A percentile compares a stretch with the other conserved stretches of the same genome.
These are phyloP conservation scores for Spathaspora arborariae DNA, from an alignment of 805 yeast species.

Conservation along the genomic window DNA sequence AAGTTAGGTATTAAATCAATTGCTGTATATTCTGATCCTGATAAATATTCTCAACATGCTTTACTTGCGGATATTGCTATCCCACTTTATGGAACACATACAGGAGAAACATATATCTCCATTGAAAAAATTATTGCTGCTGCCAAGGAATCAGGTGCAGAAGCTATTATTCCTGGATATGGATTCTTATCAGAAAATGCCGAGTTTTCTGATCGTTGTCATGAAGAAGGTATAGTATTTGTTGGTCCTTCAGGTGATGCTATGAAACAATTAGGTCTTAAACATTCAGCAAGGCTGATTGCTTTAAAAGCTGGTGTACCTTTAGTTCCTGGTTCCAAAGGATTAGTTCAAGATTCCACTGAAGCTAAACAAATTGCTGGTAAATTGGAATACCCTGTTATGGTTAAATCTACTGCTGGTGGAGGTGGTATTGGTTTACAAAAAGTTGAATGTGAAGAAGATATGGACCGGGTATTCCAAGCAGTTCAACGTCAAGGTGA, in stretches of 20 bases:
- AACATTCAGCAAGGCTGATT: conserved; percentile 94
- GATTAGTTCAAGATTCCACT: conserved; percentile 61
- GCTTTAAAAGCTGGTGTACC: conserved; percentile 93
- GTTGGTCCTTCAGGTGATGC: conserved; percentile 98
- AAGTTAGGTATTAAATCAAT: conserved; percentile 73
- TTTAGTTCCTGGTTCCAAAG: conserved; percentile 89
- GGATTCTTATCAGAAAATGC: conserved; percentile 97
- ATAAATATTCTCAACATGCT: conserved; percentile 85
- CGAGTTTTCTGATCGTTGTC: conserved; percentile 88
- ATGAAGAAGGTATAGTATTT: conserved; percentile 76
- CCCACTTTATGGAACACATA: conserved; percentile 74
- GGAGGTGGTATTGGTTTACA: conserved; percentile 99
- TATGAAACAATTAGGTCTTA: conserved; percentile 84
- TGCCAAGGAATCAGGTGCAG: conserved; percentile 77
- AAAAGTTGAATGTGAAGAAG: conserved; percentile 79
- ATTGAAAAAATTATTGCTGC: conserved; percentile 83
- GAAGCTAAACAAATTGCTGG: conserved; percentile 79
- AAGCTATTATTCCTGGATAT: conserved; percentile 98
- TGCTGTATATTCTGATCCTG: conserved; percentile 89
- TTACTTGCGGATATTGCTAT: conserved; percentile 76
- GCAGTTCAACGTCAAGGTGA: conserved; percentile 93
- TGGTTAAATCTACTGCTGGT: conserved; percentile 98
- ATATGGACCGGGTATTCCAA: conserved; percentile 79
- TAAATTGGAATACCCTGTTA: conserved; percentile 77
- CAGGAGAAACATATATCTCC: conserved; percentile 87